Evolutionary conservation across 2,329 filamentous ascomycete species (phyloP), one percentile per base, ranked within the genome.

Genomic region (Xylariaceae sp.): DNA sequence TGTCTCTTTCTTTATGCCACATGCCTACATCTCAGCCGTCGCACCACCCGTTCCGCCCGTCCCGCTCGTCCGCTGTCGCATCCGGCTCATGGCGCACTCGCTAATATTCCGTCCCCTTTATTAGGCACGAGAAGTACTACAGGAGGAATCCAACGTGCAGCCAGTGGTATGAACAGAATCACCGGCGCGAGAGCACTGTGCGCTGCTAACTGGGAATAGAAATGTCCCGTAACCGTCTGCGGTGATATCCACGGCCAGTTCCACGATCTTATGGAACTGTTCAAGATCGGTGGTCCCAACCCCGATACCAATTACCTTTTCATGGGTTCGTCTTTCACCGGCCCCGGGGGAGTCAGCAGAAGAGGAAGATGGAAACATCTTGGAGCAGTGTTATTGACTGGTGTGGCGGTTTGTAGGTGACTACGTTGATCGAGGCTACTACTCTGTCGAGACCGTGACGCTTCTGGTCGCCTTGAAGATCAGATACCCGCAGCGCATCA

Each of bases 231-330:
- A 67, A 99, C 94, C 58, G 94, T 99, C 64, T 97, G 94, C 76
- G 94, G 94, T 75, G 94, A 99, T 78, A 99, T 99, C 74, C 94
- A 99, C 77, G 94, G 94, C 67, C 94, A 99, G 78, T 97, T 97
- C 76, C 93, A 97, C 77, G 94, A 99, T 73, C 79, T 99, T 76
- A 97, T 99, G 92, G 94, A 99, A 79, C 86, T 99, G 56, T 99
- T 99, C 84, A 95, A 96, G 80, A 97, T 99, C 75, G 94, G 94
- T 68, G 94, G 94, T 57, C 92, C 92, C 62, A 97, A 96, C 74
- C 94, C 94, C 67, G 94, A 99, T 77, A 97, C 94, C 73, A 97
- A 97, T 81, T 97, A 97, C 78, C 88, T 97, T 67, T 97, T 97
- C 80, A 97, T 99, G 92, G 92, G 91, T 94, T 78, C 73, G 86